Percentiles rank a stretch among this genome's conserved stretches.
These are phyloP conservation scores for Fulvia fulva DNA, from an alignment of 2,329 filamentous ascomycete species.

Conservation along the genomic window DNA sequence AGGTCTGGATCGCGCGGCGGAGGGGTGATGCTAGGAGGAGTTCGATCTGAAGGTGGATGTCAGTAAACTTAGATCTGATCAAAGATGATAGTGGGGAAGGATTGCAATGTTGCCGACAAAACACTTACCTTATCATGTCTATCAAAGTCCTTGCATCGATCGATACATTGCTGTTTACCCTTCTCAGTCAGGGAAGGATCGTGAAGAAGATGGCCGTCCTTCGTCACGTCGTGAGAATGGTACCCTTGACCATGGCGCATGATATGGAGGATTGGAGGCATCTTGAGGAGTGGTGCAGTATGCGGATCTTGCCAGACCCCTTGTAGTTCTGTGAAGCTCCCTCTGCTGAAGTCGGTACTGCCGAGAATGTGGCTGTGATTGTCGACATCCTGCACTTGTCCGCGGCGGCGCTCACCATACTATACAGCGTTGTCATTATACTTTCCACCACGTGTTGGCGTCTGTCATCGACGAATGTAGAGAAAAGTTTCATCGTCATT, in stretches of 20 bases:
- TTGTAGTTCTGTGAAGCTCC: background rate
- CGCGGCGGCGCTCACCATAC: background rate
- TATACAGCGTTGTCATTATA: background rate
- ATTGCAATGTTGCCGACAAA: background rate
- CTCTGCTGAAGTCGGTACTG: background rate
- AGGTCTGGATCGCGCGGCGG: constrained; percentile 28
- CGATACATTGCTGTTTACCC: constrained; percentile 25
- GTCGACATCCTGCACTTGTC: background rate
- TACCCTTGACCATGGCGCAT: constrained; percentile 33
- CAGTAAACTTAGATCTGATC: background rate
- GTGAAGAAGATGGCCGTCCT: constrained; percentile 26
- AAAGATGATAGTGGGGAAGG: background rate
- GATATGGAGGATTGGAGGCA: constrained; percentile 27
- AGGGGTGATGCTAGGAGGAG: constrained; percentile 30
- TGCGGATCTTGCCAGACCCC: background rate
- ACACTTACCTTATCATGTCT: constrained; percentile 24
- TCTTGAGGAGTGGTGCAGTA: background rate
- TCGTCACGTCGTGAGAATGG: constrained; percentile 24
- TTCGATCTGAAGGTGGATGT: constrained; percentile 20
- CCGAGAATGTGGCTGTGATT: too few species aligned
- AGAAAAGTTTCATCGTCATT: background rate
- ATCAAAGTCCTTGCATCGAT: constrained; percentile 22
- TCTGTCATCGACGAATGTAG: background rate
- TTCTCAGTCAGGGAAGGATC: constrained; percentile 28
- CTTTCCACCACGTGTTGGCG: background rate